Evolutionary conservation across 768 basidiomycete genomes (phyloP).

Genomic region (Phanerodontia chrysosporium): DNA sequence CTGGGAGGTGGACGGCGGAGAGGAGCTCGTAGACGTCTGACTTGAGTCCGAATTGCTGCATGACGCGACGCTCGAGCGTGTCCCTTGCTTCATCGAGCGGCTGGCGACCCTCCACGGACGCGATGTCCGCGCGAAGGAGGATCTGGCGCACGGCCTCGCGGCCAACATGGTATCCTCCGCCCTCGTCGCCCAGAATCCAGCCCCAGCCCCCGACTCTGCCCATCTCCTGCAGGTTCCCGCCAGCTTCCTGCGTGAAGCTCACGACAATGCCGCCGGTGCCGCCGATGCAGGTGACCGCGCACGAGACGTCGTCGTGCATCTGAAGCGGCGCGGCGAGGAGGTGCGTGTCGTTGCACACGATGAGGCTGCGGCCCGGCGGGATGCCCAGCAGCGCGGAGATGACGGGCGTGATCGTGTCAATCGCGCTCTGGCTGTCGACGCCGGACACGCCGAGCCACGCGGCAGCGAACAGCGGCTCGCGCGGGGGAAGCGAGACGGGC

Average conservation of each 20-base stretch:
- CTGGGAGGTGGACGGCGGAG: constrained; percentile 57
- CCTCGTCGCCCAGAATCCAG: constrained; percentile 83
- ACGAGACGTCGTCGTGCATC: constrained; percentile 50
- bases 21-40: constrained; percentile 59
- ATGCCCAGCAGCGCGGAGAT: constrained; percentile 57
- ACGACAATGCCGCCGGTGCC: constrained; percentile 82
- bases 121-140: constrained; percentile 48
- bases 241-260: constrained; percentile 47
- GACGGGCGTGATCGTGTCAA: constrained; percentile 47
- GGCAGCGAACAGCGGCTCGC: constrained; percentile 46
- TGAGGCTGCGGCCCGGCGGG: constrained; percentile 48
- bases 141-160: constrained; percentile 71
- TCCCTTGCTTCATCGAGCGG: not conserved
- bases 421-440: constrained; percentile 67
- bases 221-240: constrained; percentile 49
- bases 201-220: constrained; percentile 79
- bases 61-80: constrained; percentile 42
- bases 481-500: constrained; percentile 33
- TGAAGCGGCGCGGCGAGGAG: constrained; percentile 79
- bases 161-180: constrained; percentile 78
- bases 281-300: constrained; percentile 69
- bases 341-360: constrained; percentile 78
- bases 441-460: constrained; percentile 87
- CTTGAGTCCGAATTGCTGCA: constrained; percentile 51
- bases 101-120: constrained; percentile 32